phyloP scores from a whole-genome alignment of 495 filamentous ascomycete species.

The Aspergillus cristatus region DNA sequence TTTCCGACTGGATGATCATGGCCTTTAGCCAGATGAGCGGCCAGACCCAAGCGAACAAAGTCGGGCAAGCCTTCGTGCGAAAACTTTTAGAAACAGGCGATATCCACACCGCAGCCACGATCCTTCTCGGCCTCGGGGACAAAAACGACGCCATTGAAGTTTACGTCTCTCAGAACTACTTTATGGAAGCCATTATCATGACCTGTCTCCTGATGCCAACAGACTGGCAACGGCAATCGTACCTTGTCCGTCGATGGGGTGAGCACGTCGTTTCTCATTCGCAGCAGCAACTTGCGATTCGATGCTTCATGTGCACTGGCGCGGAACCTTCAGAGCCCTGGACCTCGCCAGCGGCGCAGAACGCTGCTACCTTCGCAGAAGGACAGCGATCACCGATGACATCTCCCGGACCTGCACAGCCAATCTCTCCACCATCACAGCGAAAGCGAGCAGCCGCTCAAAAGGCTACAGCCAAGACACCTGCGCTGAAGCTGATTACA shows the following conservation, averaged over 20 bases:
- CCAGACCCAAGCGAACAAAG: constrained; percentile 73
- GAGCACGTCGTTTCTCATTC: constrained; percentile 80
- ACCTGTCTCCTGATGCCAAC: constrained; percentile 62
- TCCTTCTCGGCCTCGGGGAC: constrained; percentile 86
- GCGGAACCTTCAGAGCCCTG: constrained; percentile 70
- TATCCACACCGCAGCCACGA: constrained; percentile 82
- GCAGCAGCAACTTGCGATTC: constrained; percentile 81
- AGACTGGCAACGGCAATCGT: constrained; percentile 85
- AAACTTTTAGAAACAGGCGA: constrained; percentile 83
- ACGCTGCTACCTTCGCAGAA: constrained; percentile 41
- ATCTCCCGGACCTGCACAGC: constrained; percentile 26
- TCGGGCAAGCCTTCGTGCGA: constrained; percentile 88
- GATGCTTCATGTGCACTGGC: constrained; percentile 81
- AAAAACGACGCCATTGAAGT: constrained; percentile 93
- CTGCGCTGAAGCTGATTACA: constrained; percentile 89
- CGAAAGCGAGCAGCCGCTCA: constrained; percentile 17
- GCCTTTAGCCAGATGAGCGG: constrained; percentile 81
- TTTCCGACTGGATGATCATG: constrained; percentile 93
- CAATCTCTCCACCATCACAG: constrained; percentile 12
- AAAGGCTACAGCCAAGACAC: constrained; percentile 55
- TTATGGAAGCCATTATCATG: constrained; percentile 82
- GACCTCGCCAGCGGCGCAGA: constrained; percentile 71
- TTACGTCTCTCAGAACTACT: constrained; percentile 84
- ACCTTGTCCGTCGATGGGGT: constrained; percentile 88
- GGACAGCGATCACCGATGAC: constrained; percentile 36